Conservation (phyloP, 441 rosid genomes). For the Mallotus japonicus region DNA sequence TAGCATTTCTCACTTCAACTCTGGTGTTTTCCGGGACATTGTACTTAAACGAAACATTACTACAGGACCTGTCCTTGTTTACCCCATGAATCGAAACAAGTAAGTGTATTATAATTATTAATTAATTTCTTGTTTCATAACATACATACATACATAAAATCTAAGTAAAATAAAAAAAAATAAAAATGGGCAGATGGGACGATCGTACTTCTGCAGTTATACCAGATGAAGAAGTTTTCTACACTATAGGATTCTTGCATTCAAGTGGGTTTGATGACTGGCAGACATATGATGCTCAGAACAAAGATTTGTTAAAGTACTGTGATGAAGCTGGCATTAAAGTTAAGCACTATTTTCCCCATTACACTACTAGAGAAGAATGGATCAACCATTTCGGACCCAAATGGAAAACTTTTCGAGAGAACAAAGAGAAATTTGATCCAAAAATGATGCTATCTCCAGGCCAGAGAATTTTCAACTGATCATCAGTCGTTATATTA, state of each 20-base stretch:
- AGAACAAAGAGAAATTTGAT: conserved; percentile 64
- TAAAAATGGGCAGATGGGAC: conserved; percentile 63
- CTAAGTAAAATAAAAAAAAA: not conserved
- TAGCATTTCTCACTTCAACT: conserved; percentile 51
- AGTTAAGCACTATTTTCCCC: conserved; percentile 64
- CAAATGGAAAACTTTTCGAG: conserved; percentile 61
- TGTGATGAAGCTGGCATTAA: conserved; percentile 55
- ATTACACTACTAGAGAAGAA: conserved; percentile 43
- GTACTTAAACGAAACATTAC: conserved; percentile 65
- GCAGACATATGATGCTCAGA: conserved; percentile 57
- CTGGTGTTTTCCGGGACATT: conserved; percentile 60
- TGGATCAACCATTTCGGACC: conserved; percentile 80
- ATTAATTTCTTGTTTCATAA: not conserved
- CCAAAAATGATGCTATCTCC: conserved; percentile 78
- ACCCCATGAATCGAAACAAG: conserved; percentile 83
- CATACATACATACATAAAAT: no score
- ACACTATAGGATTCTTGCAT: conserved; percentile 74
- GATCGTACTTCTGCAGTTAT: conserved; percentile 59
- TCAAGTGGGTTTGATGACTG: conserved; percentile 61
- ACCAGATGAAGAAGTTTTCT: conserved; percentile 79
- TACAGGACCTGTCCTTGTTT: conserved; percentile 62
- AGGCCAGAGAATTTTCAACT: conserved; percentile 75
- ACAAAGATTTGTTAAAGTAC: conserved; percentile 49
- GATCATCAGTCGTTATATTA: not conserved
- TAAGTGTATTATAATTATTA: conserved; percentile 17